These are phyloP conservation scores for Euptelea pleiosperma DNA, from an alignment of 164 flowering plant genomes.

Conservation along the genomic window DNA sequence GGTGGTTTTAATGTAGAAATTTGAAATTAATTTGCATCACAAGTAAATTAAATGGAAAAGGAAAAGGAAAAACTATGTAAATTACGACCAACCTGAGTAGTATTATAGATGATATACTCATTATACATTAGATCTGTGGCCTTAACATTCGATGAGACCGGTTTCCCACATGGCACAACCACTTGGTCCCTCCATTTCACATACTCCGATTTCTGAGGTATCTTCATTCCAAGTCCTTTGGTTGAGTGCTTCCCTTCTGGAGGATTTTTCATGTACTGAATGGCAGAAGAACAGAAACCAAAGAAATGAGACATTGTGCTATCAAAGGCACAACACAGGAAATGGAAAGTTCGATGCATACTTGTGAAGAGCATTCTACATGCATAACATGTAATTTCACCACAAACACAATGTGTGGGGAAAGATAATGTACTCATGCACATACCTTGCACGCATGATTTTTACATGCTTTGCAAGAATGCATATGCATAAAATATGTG, in stretches of 20 bases:
- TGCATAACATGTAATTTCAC: too few species aligned
- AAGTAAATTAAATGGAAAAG: too few species aligned
- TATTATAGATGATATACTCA: constrained; percentile 85
- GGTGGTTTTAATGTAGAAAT: not conserved
- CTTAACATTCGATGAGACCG: constrained; percentile 64
- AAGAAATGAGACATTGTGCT: not conserved
- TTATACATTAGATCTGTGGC: constrained; percentile 89
- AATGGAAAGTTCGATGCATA: too few species aligned
- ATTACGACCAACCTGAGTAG: constrained; percentile 67
- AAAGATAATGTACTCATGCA: too few species aligned
- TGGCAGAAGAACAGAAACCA: not conserved
- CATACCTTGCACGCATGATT: too few species aligned
- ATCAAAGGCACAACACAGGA: not conserved
- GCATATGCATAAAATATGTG: too few species aligned
- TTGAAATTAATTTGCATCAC: too few species aligned
- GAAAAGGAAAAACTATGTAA: not conserved
- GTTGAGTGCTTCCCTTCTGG: constrained; percentile 94
- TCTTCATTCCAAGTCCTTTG: constrained; percentile 85
- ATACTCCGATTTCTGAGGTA: constrained; percentile 62
- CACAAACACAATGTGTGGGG: too few species aligned
- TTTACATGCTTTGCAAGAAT: too few species aligned
- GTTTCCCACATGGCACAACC: constrained; percentile 91
- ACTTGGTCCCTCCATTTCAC: constrained; percentile 80
- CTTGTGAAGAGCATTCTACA: too few species aligned
- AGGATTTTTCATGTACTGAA: constrained; percentile 84